These are phyloP conservation scores for Trichoderma koningii DNA, from an alignment of 2,329 filamentous ascomycete species.

Conservation along the genomic window DNA sequence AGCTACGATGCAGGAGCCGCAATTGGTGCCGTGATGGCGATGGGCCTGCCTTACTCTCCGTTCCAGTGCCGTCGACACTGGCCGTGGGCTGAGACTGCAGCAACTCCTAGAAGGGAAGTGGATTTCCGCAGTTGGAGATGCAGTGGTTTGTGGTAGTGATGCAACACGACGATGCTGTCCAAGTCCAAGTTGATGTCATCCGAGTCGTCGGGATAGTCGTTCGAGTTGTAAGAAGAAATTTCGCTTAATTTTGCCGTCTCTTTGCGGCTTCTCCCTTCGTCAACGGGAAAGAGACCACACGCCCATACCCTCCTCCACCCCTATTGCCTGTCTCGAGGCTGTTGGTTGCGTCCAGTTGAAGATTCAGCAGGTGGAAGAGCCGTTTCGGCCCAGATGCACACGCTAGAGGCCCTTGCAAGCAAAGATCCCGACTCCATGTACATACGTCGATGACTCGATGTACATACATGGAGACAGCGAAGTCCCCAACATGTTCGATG, in stretches of 20 bases:
- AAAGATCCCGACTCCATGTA: constrained; percentile 3
- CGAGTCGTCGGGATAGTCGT: not conserved
- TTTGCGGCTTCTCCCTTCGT: not conserved
- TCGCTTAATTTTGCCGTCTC: constrained; percentile 8
- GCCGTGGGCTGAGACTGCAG: not conserved
- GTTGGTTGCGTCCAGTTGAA: constrained; percentile 21
- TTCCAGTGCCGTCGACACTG: not conserved
- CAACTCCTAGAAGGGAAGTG: not conserved
- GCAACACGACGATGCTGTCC: not conserved
- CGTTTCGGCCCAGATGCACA: constrained; percentile 14
- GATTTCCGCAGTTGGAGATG: not conserved
- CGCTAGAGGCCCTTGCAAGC: constrained; percentile 18
- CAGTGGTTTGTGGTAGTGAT: not conserved
- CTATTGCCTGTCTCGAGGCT: not conserved
- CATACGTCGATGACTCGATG: not conserved
- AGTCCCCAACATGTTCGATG: constrained; percentile 8
- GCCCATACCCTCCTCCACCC: constrained; percentile 6
- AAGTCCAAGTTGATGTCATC: not conserved
- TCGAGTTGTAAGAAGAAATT: constrained; percentile 5
- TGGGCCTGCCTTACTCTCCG: not conserved
- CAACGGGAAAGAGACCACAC: not conserved
- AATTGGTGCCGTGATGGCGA: constrained; percentile 15
- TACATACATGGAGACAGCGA: not conserved
- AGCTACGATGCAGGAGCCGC: constrained; percentile 21
- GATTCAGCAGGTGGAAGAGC: constrained; percentile 16